Evolutionary conservation across 768 basidiomycete species (phyloP), one percentile per base, ranked within the genome.

Genomic region (Coprinopsis sp.): DNA sequence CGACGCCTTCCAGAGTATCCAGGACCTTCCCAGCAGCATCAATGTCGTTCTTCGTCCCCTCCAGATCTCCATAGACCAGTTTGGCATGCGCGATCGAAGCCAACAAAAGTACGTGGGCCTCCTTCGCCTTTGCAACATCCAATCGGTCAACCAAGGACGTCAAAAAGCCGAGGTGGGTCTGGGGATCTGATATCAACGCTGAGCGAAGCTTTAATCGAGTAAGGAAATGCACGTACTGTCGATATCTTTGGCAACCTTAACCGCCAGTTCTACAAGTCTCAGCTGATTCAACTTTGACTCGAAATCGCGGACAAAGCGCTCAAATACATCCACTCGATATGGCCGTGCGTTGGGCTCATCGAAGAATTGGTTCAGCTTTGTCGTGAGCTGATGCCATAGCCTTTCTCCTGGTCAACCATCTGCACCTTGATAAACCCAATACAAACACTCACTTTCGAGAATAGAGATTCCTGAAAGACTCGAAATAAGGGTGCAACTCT

Each of bases 381-480:
- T 72, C 0, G 95, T 96, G 23, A 98, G 74, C 63, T 98, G 96
- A 64, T 95, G 93, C 96, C 96, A 99, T 73, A 98, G 73, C 63
- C 95, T 98, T 44, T 31, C 44, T 47, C 53, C 49, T 11, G 14
- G 27, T 27, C 25, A 43, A 30, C 33, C 31, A 37, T n/a, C 37
- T 40, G 13, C 5, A n/a, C n/a, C n/a, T n/a, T n/a, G n/a, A n/a
- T n/a, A n/a, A n/a, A n/a, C n/a, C n/a, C n/a, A n/a, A n/a, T n/a
- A n/a, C n/a, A n/a, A n/a, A n/a, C n/a, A 68, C 84, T 55, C 60
- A 90, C 89, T 87, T 90, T 64, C 84, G 78, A 43, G 77, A 76
- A 58, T 92, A 77, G 31, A 89, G 65, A 7, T 60, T 71, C 57
- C 69, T 67, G 68, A 92, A 91, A 7, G 78, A 72, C 53, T 88